Evolutionary conservation across 139 green algal genomes (phyloP).

Genomic region (Desmodesmus armatus): DNA sequence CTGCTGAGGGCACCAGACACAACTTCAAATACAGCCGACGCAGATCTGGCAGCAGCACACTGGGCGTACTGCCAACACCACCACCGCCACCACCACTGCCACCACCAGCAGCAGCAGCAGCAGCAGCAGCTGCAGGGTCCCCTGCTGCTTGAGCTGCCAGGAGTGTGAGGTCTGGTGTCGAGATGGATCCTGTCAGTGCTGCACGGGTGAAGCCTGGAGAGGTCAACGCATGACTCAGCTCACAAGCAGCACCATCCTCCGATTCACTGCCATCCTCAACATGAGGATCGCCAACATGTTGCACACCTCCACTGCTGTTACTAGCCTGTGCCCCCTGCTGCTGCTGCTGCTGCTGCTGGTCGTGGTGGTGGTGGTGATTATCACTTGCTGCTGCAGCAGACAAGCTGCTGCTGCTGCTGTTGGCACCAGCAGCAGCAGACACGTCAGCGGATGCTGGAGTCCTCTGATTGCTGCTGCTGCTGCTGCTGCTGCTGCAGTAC

Average conservation of each 20-base stretch:
- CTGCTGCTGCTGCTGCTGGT: constrained; percentile 16
- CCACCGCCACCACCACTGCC: background rate
- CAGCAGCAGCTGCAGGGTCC: background rate
- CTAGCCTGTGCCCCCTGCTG: background rate
- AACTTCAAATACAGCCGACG: background rate
- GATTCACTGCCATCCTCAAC: background rate
- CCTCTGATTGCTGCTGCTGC: background rate
- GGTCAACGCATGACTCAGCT: constrained; percentile 2
- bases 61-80: background rate
- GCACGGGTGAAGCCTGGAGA: constrained; percentile 21
- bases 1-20: background rate
- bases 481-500: background rate
- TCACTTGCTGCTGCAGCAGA: too few relatives aligned
- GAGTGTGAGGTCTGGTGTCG: background rate
- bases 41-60: background rate
- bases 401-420: too few relatives aligned
- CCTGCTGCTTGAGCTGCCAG: background rate
- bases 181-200: background rate
- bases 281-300: background rate
- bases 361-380: background rate
- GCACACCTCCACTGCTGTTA: background rate
- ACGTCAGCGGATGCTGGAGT: background rate
- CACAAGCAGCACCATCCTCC: background rate
- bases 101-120: background rate
- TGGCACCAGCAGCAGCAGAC: too few relatives aligned